Evolutionary conservation across 768 basidiomycete genomes (phyloP).

Genomic region (Gloeostereum incarnatum): DNA sequence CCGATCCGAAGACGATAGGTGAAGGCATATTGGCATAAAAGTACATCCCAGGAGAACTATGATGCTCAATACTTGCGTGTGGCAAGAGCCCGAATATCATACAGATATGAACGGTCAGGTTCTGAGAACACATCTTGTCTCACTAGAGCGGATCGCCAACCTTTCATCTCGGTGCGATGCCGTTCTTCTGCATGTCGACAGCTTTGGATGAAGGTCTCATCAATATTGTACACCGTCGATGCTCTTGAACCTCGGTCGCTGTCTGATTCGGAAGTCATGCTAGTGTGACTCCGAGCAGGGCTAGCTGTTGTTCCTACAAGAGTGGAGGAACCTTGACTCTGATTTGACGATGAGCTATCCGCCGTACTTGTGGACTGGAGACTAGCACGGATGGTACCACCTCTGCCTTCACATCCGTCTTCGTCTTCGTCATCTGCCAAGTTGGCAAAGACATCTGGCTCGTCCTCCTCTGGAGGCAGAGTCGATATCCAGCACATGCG

Average conservation of each 20-base stretch:
- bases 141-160: conserved; percentile 47
- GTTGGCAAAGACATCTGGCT: conserved; percentile 92
- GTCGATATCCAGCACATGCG: conserved; percentile 95
- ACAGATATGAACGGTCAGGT: conserved; percentile 57
- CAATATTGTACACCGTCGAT: conserved; percentile 70
- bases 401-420: conserved; percentile 60
- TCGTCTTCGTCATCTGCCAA: conserved; percentile 89
- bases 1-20: conserved; percentile 6
- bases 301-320: conserved; percentile 32
- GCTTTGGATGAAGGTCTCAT: conserved; percentile 61
- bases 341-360: conserved; percentile 12
- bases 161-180: conserved; percentile 77
- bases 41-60: conserved; percentile 9
- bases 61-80: conserved; percentile 65
- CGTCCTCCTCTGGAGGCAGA: conserved; percentile 79
- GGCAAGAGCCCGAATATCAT: conserved; percentile 78
- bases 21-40: conserved; percentile 8
- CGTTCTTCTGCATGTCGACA: conserved; percentile 76
- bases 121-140: conserved; percentile 29
- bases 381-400: conserved; percentile 71
- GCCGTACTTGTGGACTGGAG: conserved; percentile 26
- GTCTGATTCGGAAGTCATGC: conserved; percentile 65
- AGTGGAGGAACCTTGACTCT: conserved; percentile 14
- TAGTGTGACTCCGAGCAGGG: conserved; percentile 52
- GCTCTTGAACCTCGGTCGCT: conserved; percentile 77